Evolutionary conservation across 345 rosid genomes (phyloP), one percentile per base, ranked within the genome.

Genomic region (Salix caprea): DNA sequence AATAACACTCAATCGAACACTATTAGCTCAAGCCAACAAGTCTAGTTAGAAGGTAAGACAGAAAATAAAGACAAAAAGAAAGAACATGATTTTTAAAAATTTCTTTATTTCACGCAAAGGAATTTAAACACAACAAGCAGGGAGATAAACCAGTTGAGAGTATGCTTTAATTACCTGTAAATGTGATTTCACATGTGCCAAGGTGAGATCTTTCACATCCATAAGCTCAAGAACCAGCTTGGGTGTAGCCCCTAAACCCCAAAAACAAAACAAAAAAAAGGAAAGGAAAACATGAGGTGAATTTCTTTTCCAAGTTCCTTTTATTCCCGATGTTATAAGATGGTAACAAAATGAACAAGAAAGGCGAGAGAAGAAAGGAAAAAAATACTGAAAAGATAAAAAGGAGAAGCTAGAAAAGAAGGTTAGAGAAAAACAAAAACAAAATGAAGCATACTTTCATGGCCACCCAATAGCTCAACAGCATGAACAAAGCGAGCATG

Each of bases 141-240:
- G 65, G 67, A 44, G 52, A 40, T 56, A 12, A 67, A 77, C 46
- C 48, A 39, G 28, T 37, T n/a, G 30, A 40, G 13, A 72, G 24
- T 40, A 73, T 54, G 34, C 56, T 50, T 70, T 36, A 23, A 16
- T 79, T 86, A 94, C 98, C 97, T 94, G 98, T 72, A 94, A 84
- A 84, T 94, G 98, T 60, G 97, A 94, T 87, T 94, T 94, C 84
- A 94, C 98, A 88, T 94, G 98, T 34, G 97, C 97, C 86, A 94
- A 88, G 82, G 98, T 94, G 81, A 94, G 97, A 91, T 94, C 98
- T 87, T 94, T 94, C 65, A 94, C 97, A 94, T 94, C 97, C 98
- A 94, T 94, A 28, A 94, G 91, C 88, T 94, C 98, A 76, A 94
- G 98, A 71, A 94, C 98, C 80, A 97, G 92, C 83, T 94, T 94